Conservation (phyloP, 768 basidiomycete species). For the Tricholoma saponaceum region DNA sequence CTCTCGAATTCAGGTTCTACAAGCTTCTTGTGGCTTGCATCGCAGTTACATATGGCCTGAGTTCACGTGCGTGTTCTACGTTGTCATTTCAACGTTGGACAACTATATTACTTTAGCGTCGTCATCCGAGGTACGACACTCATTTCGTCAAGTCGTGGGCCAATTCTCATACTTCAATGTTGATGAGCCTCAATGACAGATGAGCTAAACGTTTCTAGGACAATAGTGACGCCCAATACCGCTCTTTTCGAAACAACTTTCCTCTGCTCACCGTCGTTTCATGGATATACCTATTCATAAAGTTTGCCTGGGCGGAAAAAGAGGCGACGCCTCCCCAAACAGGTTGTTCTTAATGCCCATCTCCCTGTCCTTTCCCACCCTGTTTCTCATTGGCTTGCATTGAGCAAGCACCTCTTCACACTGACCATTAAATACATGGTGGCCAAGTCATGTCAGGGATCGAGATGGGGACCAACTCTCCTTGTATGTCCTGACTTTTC, state of each 20-base stretch:
- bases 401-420: constrained; percentile 68
- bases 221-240: constrained; percentile 89
- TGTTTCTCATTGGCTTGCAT: constrained; percentile 72
- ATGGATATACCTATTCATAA: constrained; percentile 51
- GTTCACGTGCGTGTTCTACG: constrained; percentile 55
- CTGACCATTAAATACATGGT: constrained; percentile 67
- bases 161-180: neutral
- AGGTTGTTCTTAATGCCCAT: constrained; percentile 47
- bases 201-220: constrained; percentile 50
- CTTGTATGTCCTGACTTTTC: constrained; percentile 50
- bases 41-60: constrained; percentile 76
- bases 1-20: constrained; percentile 80
- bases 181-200: too few relatives aligned
- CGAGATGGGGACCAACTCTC: constrained; percentile 42
- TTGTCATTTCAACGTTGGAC: neutral
- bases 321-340: constrained; percentile 18
- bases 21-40: constrained; percentile 51
- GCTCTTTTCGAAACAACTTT: constrained; percentile 79
- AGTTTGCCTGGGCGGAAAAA: constrained; percentile 42
- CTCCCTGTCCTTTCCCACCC: constrained; percentile 53
- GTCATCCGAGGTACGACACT: too few relatives aligned
- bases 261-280: constrained; percentile 51
- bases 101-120: constrained; percentile 39
- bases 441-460: constrained; percentile 40
- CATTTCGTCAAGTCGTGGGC: constrained; percentile 74